Percentiles rank a stretch among this genome's conserved stretches.
Conservation (phyloP, 2,329 filamentous ascomycete genomes). For the Aureobasidium uvarum region DNA sequence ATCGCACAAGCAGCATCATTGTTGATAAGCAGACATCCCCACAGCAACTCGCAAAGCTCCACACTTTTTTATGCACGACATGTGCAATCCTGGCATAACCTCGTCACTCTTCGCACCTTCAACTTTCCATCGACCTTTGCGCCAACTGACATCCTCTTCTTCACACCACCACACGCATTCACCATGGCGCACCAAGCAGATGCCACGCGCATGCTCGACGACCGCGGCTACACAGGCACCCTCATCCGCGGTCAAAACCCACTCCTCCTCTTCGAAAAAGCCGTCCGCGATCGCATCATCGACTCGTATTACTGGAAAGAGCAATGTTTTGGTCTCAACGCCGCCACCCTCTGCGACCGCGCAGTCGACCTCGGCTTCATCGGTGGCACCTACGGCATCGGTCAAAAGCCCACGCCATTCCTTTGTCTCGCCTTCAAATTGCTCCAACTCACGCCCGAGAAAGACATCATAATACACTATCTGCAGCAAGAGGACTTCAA, state of each 20-base stretch:
- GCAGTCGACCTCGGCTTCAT: constrained; percentile 81
- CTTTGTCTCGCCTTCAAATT: constrained; percentile 94
- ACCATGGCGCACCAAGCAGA: constrained; percentile 68
- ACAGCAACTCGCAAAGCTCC: constrained; percentile 24
- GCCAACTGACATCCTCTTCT: not conserved
- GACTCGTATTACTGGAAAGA: constrained; percentile 99
- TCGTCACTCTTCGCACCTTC: not conserved
- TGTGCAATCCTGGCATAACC: constrained; percentile 8
- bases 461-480: constrained; percentile 77
- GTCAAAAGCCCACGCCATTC: constrained; percentile 87
- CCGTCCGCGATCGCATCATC: constrained; percentile 90
- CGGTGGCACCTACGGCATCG: constrained; percentile 80
- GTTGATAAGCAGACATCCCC: constrained; percentile 26
- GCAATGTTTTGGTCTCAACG: constrained; percentile 94
- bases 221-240: constrained; percentile 74
- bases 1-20: constrained; percentile 17
- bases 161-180: not conserved
- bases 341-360: constrained; percentile 76
- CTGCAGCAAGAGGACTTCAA: constrained; percentile 67
- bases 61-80: constrained; percentile 3
- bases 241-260: constrained; percentile 90
- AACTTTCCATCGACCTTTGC: not conserved
- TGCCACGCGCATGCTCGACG: constrained; percentile 74
- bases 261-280: constrained; percentile 92
- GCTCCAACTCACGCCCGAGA: constrained; percentile 77